These are phyloP conservation scores for Mucor piriformis DNA, from an alignment of 371 early-diverging fungal species.

Conservation along the genomic window DNA sequence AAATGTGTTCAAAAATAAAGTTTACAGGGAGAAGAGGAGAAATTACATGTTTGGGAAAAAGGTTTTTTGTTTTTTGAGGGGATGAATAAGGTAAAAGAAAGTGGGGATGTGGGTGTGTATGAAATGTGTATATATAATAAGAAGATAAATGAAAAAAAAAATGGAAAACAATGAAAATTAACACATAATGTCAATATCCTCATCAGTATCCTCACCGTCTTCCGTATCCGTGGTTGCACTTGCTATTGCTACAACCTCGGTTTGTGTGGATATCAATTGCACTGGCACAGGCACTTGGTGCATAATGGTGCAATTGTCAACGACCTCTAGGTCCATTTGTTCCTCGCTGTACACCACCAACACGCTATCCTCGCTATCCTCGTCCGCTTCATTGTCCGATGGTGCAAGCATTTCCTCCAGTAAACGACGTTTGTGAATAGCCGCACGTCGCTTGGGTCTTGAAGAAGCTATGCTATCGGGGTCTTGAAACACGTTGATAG, in stretches of 20 bases:
- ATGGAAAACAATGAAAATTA: constrained; percentile 10
- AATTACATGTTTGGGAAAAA: background rate
- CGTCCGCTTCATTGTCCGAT: constrained; percentile 35
- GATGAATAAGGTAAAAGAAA: background rate
- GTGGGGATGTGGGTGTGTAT: background rate
- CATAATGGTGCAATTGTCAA: constrained; percentile 46
- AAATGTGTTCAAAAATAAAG: background rate
- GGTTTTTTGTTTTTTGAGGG: background rate
- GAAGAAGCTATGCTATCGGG: constrained; percentile 40
- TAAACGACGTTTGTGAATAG: constrained; percentile 49
- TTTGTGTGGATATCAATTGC: constrained; percentile 13
- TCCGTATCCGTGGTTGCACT: constrained; percentile 7
- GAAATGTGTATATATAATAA: constrained; percentile 5
- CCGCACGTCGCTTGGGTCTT: constrained; percentile 47
- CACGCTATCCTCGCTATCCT: constrained; percentile 25
- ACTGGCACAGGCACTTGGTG: constrained; percentile 21
- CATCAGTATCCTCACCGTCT: constrained; percentile 23
- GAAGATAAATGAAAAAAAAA: background rate
- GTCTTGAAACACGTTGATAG: constrained; percentile 28
- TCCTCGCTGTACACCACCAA: constrained; percentile 45
- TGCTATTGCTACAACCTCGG: constrained; percentile 1
- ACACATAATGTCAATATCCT: constrained; percentile 39
- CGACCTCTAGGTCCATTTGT: constrained; percentile 48
- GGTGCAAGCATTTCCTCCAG: constrained; percentile 48
- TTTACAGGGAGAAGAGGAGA: background rate